phyloP scores from a whole-genome alignment of 1,284 basidiomycete species.

The Leccinum pachyderme region DNA sequence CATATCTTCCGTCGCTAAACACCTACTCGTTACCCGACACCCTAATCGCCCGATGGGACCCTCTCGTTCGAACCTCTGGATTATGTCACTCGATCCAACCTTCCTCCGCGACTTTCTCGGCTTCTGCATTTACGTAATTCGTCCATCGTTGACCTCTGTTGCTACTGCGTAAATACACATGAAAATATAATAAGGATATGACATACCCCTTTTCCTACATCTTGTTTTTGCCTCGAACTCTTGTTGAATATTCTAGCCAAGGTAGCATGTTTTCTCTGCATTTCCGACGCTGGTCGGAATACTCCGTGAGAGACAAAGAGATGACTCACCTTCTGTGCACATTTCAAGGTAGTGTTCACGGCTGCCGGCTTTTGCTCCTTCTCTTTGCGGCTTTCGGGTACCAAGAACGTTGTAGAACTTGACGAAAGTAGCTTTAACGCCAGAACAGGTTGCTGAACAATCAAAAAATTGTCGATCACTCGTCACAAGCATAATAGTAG shows the following conservation, averaged over 20 bases:
- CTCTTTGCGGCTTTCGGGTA: constrained; percentile 83
- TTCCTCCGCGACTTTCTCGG: constrained; percentile 72
- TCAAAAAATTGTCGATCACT: constrained; percentile 74
- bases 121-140: constrained; percentile 50
- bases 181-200: background rate
- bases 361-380: constrained; percentile 72
- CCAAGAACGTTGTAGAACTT: constrained; percentile 83
- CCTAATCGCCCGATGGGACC: constrained; percentile 35
- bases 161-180: background rate
- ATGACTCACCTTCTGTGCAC: constrained; percentile 56
- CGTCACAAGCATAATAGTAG: constrained; percentile 86
- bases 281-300: constrained; percentile 71
- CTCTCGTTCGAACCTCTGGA: background rate
- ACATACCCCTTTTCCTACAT: constrained; percentile 42
- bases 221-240: constrained; percentile 72
- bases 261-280: constrained; percentile 85
- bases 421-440: constrained; percentile 70
- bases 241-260: constrained; percentile 69
- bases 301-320: background rate
- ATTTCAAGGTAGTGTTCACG: constrained; percentile 78
- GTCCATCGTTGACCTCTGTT: constrained; percentile 55
- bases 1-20: constrained; percentile 71
- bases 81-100: constrained; percentile 58
- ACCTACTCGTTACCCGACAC: constrained; percentile 51
- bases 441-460: background rate